Evolutionary conservation across 257 asterid species (phyloP), one percentile per base, ranked within the genome.

Genomic region (Ilex aquifolium): DNA sequence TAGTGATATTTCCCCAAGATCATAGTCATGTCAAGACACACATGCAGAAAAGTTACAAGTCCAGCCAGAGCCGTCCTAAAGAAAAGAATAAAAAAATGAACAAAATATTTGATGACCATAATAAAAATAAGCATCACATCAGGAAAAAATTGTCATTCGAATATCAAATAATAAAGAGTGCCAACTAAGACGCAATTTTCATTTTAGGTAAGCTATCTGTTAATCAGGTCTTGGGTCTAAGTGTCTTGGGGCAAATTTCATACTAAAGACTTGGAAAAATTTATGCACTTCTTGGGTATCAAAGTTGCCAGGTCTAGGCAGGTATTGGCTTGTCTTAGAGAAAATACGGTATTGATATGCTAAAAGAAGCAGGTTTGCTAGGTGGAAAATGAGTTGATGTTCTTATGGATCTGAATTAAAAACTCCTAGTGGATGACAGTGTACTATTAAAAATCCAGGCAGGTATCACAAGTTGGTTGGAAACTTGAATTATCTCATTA

Each of bases 1-100:
- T 84, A 90, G 62, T 93, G 99, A 71, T 87, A 90, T 69, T 93
- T 90, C 59, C 96, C 97, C 80, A 90, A 70, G 55, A 93, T 80
- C 63, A 84, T 70, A 11, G 95, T 84, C 94, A 90, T 85, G 67
- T 90, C 96, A 52, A 90, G 97, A 67, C 97, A 93, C 2, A 89
- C 91, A 30, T 90, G 94, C 54, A 81, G 76, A 69, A 87, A 29
- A 32, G 86, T 77, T 62, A 87, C 85, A 3, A 93, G 82, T 63
- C 99, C 99, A 61, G 95, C 99, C 44, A 90, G 69, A 2, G 99
- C 74, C n/a, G 86, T 82, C 74, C 95, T 92, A 84, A 12, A 74
- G 14, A 4, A 15, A 21, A 53, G 31, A 17, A 53, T 2, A 8
- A 53, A 53, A 53, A n/a, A 1, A 49, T 36, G 42, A 36, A 36